Evolutionary conservation across 2,329 filamentous ascomycete genomes (phyloP), one percentile per base, ranked within the genome.

Genomic region (Epichloe hybrida): DNA sequence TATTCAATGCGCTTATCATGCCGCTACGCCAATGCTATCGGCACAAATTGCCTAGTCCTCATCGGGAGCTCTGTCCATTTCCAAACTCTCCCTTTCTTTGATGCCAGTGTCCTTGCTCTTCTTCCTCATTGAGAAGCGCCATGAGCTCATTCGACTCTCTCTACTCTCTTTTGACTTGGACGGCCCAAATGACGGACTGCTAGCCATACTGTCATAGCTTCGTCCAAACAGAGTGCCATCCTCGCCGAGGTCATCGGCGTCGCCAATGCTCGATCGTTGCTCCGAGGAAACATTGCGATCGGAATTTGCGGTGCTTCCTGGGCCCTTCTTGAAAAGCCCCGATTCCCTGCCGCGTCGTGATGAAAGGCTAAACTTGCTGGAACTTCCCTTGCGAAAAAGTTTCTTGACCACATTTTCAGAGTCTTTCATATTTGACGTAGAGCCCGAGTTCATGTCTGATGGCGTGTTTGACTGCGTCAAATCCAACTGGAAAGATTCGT

Each of bases 321-420:
- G 69, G 3, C 75, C 76, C 58, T 81, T 82, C 69, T 82, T 80
- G 57, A 79, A 79, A 27, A 78, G 64, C 9, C 68, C 63, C 31
- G 73, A 72, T 45, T 77, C 74, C 58, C 79, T 83, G 48, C 72
- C 71, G 20, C 76, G 59, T 52, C 77, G 64, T 46, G 77, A 79
- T 12, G 79, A 74, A 53, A 83, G 68, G 62, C 77, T 79, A 62
- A 83, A 83, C 66, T 83, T 83, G 64, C 77, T 74, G 6, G 79
- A 80, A 62, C 78, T 82, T 47, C 80, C 77, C 66, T 84, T 84
- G 35, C 80, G 76, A 51, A 84, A 75, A 46, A 84, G 69, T 61
- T 81, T 77, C 61, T 74, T 69, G 56, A 82, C 68, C 50, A 78
- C 76, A 54, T 79, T 78, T 49, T 80, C 77, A 55, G 72, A 67